These are phyloP conservation scores for Euclidium syriacum DNA, from an alignment of 345 rosid species.

Conservation along the genomic window DNA sequence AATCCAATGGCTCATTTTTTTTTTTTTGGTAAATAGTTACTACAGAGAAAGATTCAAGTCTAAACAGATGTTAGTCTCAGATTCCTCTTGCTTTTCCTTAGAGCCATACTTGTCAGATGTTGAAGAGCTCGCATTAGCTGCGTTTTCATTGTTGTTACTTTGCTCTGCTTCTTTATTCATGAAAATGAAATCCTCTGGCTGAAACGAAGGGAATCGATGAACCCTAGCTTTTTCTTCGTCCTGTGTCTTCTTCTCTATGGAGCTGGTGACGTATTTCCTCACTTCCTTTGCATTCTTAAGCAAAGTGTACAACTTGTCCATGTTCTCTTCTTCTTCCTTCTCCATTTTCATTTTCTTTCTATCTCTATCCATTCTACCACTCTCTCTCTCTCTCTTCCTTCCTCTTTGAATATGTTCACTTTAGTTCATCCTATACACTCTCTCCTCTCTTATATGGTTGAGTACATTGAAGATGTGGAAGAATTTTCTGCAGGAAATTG, in stretches of 20 bases:
- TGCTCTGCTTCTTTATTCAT: conserved; percentile 6
- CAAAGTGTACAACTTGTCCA: conserved; percentile 54
- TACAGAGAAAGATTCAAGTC: conserved; percentile 57
- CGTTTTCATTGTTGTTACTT: not conserved
- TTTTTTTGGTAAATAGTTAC: conserved; percentile 2
- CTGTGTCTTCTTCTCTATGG: conserved; percentile 11
- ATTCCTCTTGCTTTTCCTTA: conserved; percentile 17
- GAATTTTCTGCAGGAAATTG: conserved; percentile 9
- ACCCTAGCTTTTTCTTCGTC: not conserved
- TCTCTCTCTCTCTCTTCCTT: conserved; percentile 1
- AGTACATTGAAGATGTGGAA: not conserved
- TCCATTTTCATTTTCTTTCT: conserved; percentile 43
- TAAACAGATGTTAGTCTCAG: conserved; percentile 11
- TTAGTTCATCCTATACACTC: not conserved
- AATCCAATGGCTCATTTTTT: not conserved
- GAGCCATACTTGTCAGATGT: conserved; percentile 15
- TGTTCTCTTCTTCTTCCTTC: conserved; percentile 37
- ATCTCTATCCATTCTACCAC: conserved; percentile 32
- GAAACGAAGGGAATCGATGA: conserved; percentile 42
- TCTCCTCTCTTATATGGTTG: not conserved
- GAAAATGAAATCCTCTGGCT: conserved; percentile 45
- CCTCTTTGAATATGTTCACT: not conserved
- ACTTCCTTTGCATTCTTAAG: conserved; percentile 43
- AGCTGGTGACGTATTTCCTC: conserved; percentile 18
- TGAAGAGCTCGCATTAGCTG: conserved; percentile 4